Base-by-base conservation (phyloP, 495 filamentous ascomycete species). In the Neurospora terricola region DNA sequence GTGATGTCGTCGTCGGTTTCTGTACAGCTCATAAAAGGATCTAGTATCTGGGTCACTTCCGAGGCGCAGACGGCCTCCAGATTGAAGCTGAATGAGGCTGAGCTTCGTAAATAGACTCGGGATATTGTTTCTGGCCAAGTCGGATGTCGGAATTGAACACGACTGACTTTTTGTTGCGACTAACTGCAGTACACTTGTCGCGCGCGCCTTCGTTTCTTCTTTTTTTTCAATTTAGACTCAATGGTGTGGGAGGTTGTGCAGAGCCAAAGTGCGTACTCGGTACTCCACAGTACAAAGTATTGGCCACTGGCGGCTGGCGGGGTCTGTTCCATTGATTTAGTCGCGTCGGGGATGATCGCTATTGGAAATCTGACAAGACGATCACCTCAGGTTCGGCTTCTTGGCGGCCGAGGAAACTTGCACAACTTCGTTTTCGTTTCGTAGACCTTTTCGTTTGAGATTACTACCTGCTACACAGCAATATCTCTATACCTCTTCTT, bases 1-100 rank as follows among this genome's bases (percentile, higher is more conserved):
- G 70, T 72, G 70, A 72, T 72, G 70, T 72, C 70, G 70, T 72
- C 9, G 42, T 7, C 54, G 6, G 70, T 59, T 30, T 59, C 43
- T 38, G 70, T 30, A 62, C 54, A 14, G 54, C 54, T 34, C 45
- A 34, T 12, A 5, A 14, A 27, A 59, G 48, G 54, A 34, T 30
- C 12, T 62, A 14, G 23, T 62, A 34, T 66, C 54, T 66, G 54
- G 54, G 54, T 66, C 54, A 34, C 27, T 34, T 66, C 27, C 54
- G 54, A 66, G 54, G 54, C 27, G 23, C 54, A 30, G 12, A 62
- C 23, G 30, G 14, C 23, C 23, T 62, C 27, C 14, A 18, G 54
- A 62, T 18, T 12, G 14, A 16, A 34, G 54, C 54, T 66, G 54
- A 66, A 34, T 34, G 54, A 66, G 54, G 54, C 54, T 18, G 9